Percentiles rank a stretch among this genome's conserved stretches.
phyloP scores from a whole-genome alignment of 2,329 filamentous ascomycete genomes.

The Helicocarpus griseus region DNA sequence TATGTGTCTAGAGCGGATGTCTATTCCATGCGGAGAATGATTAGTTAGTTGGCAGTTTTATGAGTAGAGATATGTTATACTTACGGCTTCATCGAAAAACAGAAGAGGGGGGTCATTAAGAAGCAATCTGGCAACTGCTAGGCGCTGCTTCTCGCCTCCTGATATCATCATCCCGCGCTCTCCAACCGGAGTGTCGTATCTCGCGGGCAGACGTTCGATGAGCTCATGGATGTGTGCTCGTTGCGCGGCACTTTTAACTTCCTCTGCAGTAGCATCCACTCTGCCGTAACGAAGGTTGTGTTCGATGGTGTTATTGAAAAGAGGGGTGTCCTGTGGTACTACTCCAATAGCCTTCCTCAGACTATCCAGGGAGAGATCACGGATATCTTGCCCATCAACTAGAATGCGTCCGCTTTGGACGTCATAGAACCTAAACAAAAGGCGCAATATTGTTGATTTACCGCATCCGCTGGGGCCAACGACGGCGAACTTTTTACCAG shows the following conservation, averaged over 20 bases:
- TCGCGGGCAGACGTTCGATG: conserved; percentile 69
- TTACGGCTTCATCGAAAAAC: conserved; percentile 84
- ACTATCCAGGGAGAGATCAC: conserved; percentile 70
- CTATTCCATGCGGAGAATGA: conserved; percentile 18
- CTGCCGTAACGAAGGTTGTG: conserved; percentile 93
- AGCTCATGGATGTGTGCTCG: conserved; percentile 79
- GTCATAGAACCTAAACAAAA: conserved; percentile 93
- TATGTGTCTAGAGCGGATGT: conserved; percentile 88
- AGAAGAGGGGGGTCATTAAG: conserved; percentile 82
- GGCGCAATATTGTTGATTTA: conserved; percentile 83
- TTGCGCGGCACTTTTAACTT: conserved; percentile 67
- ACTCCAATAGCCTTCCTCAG: conserved; percentile 81
- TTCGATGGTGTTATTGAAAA: conserved; percentile 94
- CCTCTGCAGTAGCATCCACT: conserved; percentile 62
- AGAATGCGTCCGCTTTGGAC: conserved; percentile 74
- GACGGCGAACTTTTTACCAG: conserved; percentile 90
- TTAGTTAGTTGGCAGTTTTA: background rate
- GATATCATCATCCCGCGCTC: conserved; percentile 96
- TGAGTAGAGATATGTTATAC: conserved; percentile 17
- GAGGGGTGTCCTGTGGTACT: conserved; percentile 89
- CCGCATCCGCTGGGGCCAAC: conserved; percentile 93
- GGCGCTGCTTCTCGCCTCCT: conserved; percentile 83
- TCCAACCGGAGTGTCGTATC: conserved; percentile 83
- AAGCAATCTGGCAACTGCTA: conserved; percentile 73
- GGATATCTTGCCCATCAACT: conserved; percentile 88